phyloP scores from a whole-genome alignment of 306 rosid species.

The Sphenostylis stenocarpa region DNA sequence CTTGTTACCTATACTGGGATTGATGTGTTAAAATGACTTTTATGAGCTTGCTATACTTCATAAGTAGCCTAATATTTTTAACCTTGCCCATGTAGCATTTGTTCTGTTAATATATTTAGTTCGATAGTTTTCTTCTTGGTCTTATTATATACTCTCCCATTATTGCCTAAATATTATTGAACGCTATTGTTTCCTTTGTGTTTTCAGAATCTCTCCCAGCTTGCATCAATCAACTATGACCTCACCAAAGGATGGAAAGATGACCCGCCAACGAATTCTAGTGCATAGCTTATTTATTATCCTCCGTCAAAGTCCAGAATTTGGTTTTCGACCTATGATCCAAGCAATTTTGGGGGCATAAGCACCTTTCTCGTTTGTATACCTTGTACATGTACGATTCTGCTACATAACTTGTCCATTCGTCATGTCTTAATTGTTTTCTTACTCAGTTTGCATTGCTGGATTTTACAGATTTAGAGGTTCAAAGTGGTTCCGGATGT shows the following conservation, averaged over 20 bases:
- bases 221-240: constrained; percentile 98
- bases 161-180: not conserved
- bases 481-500: constrained; percentile 52
- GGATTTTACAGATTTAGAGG: constrained; percentile 62
- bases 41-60: not conserved
- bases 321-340: constrained; percentile 42
- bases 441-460: constrained; percentile 37
- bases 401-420: constrained; percentile 25
- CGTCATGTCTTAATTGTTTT: constrained; percentile 5
- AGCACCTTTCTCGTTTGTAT: constrained; percentile 51
- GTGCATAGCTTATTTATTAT: constrained; percentile 47
- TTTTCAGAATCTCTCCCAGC: constrained; percentile 97
- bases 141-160: not conserved
- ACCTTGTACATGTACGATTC: constrained; percentile 81
- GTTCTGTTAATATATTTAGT: constrained; percentile 10
- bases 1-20: constrained; percentile 14
- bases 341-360: constrained; percentile 50
- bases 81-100: constrained; percentile 7
- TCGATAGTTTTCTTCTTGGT: constrained; percentile 6
- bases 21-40: not conserved
- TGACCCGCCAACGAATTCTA: constrained; percentile 60
- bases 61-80: not conserved
- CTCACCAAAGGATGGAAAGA: constrained; percentile 90
- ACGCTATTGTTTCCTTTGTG: constrained; percentile 35
- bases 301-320: constrained; percentile 32